These are phyloP conservation scores for Blastobotrys buckinghamii DNA, from an alignment of 1,139 yeast genomes.

Conservation along the genomic window DNA sequence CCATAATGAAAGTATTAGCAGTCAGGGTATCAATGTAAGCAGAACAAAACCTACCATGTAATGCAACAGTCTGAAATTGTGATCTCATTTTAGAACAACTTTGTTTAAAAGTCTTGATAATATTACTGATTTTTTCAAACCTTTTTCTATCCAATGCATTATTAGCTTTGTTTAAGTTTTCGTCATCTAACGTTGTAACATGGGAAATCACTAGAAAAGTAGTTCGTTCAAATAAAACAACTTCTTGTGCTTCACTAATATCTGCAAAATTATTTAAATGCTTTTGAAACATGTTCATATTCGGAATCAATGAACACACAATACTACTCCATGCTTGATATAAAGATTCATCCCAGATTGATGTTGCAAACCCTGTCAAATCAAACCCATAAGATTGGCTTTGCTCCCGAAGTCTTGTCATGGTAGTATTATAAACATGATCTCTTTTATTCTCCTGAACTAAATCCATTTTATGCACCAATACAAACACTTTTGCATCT, in stretches of 20 bases:
- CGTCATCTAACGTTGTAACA: conserved; percentile 23
- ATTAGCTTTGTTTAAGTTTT: conserved; percentile 10
- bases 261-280: conserved; percentile 70
- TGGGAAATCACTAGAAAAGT: conserved; percentile 87
- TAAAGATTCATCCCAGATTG: conserved; percentile 95
- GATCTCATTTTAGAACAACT: conserved; percentile 84
- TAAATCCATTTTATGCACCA: conserved; percentile 93
- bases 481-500: conserved; percentile 83
- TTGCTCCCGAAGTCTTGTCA: conserved; percentile 71
- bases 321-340: conserved; percentile 97
- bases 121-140: conserved; percentile 89
- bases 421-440: conserved; percentile 76
- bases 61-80: conserved; percentile 68
- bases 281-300: conserved; percentile 74
- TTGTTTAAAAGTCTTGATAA: conserved; percentile 91
- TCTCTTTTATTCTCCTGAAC: conserved; percentile 84
- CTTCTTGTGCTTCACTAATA: conserved; percentile 81
- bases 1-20: conserved; percentile 71
- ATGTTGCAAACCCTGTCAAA: conserved; percentile 87
- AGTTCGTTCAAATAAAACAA: conserved; percentile 86
- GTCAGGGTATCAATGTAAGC: conserved; percentile 69
- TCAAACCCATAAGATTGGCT: conserved; percentile 74
- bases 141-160: conserved; percentile 69
- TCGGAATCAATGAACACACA: conserved; percentile 91
- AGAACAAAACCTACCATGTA: conserved; percentile 67